Percentiles rank a stretch among this genome's conserved stretches.
These are phyloP conservation scores for Serendipita vermifera DNA, from an alignment of 768 basidiomycete species.

Conservation along the genomic window DNA sequence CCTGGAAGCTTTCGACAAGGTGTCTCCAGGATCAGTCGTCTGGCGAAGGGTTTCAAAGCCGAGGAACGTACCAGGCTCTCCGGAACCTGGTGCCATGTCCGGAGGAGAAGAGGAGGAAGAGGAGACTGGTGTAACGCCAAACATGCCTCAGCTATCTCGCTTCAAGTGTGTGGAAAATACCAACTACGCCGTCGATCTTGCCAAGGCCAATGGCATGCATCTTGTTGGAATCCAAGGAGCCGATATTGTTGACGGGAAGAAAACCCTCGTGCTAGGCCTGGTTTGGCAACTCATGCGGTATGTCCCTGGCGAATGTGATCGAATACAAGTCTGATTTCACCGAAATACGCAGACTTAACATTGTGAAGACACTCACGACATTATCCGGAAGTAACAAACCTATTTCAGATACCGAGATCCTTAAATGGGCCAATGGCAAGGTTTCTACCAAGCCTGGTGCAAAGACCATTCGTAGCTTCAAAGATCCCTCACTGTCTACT, in stretches of 20 bases:
- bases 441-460: conserved; percentile 56
- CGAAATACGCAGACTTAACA: conserved; percentile 48
- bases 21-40: conserved; percentile 79
- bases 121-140: conserved; percentile 61
- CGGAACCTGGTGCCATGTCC: conserved; percentile 26
- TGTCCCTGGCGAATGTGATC: conserved; percentile 20
- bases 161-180: conserved; percentile 99
- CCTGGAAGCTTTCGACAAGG: conserved; percentile 93
- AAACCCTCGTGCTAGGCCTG: conserved; percentile 86
- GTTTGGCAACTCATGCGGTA: conserved; percentile 98
- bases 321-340: not conserved
- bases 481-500: conserved; percentile 78
- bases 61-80: conserved; percentile 38
- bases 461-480: conserved; percentile 76
- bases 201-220: conserved; percentile 84
- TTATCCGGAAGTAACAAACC: conserved; percentile 64
- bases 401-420: conserved; percentile 83
- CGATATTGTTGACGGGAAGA: conserved; percentile 88
- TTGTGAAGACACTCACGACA: conserved; percentile 74
- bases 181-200: conserved; percentile 90
- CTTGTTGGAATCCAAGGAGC: conserved; percentile 96
- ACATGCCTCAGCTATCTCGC: conserved; percentile 72
- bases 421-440: conserved; percentile 89
- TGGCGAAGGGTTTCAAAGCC: conserved; percentile 97
- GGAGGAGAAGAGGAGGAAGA: conserved; percentile 53